phyloP scores from a whole-genome alignment of 1,139 yeast genomes.

The Debaryomyces sp. region DNA sequence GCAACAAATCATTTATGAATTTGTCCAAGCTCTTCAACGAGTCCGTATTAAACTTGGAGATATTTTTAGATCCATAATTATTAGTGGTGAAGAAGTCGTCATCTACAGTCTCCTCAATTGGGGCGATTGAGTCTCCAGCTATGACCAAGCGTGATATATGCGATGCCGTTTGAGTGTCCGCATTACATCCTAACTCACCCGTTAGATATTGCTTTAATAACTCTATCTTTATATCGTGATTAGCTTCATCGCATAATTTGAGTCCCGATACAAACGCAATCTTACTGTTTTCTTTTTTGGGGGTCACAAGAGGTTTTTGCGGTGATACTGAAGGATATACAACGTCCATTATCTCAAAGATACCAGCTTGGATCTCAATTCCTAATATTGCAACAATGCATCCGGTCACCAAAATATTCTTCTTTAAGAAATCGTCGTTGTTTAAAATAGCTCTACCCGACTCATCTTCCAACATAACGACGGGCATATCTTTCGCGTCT shows the following conservation, averaged over 20 bases:
- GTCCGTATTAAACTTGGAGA: conserved; percentile 49
- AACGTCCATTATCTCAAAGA: conserved; percentile 82
- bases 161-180: conserved; percentile 25
- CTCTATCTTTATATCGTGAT: conserved; percentile 52
- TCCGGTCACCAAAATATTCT: conserved; percentile 77
- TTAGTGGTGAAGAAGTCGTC: conserved; percentile 38
- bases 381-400: conserved; percentile 85
- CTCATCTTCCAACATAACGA: conserved; percentile 88
- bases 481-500: conserved; percentile 30
- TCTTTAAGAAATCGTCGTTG: conserved; percentile 57
- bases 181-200: conserved; percentile 62
- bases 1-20: conserved; percentile 59
- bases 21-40: conserved; percentile 52
- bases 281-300: conserved; percentile 13
- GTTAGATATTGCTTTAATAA: conserved; percentile 69
- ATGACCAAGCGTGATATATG: conserved; percentile 60
- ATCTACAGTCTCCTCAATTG: conserved; percentile 22
- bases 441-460: conserved; percentile 81
- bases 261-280: conserved; percentile 80
- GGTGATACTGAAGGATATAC: conserved; percentile 67
- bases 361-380: conserved; percentile 79
- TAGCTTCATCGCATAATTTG: conserved; percentile 47
- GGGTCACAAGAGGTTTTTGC: conserved; percentile 42
- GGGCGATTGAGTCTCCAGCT: conserved; percentile 75
- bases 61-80: conserved; percentile 57